These are phyloP conservation scores for Melampsora larici-populina DNA, from an alignment of 1,284 basidiomycete genomes.

Conservation along the genomic window DNA sequence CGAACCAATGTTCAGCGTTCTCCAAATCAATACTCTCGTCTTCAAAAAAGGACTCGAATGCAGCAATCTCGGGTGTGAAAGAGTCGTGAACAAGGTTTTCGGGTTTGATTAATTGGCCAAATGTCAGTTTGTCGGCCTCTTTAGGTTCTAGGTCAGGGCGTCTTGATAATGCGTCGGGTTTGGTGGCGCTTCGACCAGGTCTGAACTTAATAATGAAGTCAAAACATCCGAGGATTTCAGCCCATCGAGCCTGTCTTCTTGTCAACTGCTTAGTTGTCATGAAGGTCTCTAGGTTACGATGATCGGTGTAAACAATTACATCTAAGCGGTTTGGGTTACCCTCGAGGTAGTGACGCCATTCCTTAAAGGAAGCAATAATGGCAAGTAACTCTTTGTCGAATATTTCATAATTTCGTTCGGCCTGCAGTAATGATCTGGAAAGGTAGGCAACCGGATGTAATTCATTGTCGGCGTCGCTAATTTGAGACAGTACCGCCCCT, in stretches of 20 bases:
- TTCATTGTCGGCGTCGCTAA: too few relatives aligned
- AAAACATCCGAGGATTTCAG: background rate
- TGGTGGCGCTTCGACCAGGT: background rate
- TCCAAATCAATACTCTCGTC: background rate
- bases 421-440: too few relatives aligned
- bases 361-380: too few relatives aligned
- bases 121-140: background rate
- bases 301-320: too few relatives aligned
- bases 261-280: background rate
- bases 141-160: background rate
- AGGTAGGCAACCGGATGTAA: too few relatives aligned
- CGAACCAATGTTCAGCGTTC: too few relatives aligned
- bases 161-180: background rate
- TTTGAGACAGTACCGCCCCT: too few relatives aligned
- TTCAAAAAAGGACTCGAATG: background rate
- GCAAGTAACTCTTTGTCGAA: too few relatives aligned
- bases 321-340: too few relatives aligned
- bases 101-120: too few relatives aligned
- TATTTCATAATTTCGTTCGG: too few relatives aligned
- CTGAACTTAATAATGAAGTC: background rate
- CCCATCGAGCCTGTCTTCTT: background rate
- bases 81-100: background rate
- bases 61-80: background rate
- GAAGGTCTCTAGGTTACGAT: background rate
- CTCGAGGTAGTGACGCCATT: too few relatives aligned